phyloP scores from a whole-genome alignment of 2,329 filamentous ascomycete genomes.

The Scytalidium sp. region DNA sequence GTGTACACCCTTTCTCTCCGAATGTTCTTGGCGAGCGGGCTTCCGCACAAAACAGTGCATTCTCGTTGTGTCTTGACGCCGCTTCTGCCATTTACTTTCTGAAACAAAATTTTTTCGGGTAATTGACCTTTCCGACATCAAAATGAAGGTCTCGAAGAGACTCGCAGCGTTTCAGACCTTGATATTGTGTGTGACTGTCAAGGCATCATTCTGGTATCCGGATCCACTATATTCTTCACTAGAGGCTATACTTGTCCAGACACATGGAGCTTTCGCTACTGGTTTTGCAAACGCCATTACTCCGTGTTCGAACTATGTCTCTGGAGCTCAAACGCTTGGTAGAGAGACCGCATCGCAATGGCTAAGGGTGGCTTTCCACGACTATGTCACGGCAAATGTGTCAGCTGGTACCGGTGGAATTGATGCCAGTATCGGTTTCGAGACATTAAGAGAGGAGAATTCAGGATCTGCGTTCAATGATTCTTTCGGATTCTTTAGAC shows the following conservation, averaged over 20 bases:
- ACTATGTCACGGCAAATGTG: conserved; percentile 52
- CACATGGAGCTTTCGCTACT: conserved; percentile 15
- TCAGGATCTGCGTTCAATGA: conserved; percentile 48
- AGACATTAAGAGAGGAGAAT: conserved; percentile 53
- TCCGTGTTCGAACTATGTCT: conserved; percentile 52
- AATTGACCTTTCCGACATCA: too few relatives aligned
- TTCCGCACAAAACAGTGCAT: too few relatives aligned
- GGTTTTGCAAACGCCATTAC: conserved; percentile 52
- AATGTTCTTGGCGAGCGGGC: too few relatives aligned
- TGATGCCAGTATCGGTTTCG: conserved; percentile 58
- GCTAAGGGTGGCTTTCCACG: conserved; percentile 58
- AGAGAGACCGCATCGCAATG: conserved; percentile 58
- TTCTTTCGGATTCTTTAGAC: conserved; percentile 14
- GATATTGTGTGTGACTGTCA: background rate
- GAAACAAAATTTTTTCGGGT: too few relatives aligned
- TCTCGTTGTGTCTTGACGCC: too few relatives aligned
- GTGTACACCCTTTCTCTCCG: too few relatives aligned
- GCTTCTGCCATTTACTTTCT: too few relatives aligned
- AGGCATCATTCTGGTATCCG: conserved; percentile 15
- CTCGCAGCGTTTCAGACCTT: background rate
- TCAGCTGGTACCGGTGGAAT: conserved; percentile 48
- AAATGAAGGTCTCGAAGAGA: background rate
- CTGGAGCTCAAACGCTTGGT: conserved; percentile 47
- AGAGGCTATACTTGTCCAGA: conserved; percentile 19
- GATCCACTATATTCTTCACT: conserved; percentile 14